Base-by-base conservation (phyloP, 768 basidiomycete species). In the Coprinopsis marcescibilis region DNA sequence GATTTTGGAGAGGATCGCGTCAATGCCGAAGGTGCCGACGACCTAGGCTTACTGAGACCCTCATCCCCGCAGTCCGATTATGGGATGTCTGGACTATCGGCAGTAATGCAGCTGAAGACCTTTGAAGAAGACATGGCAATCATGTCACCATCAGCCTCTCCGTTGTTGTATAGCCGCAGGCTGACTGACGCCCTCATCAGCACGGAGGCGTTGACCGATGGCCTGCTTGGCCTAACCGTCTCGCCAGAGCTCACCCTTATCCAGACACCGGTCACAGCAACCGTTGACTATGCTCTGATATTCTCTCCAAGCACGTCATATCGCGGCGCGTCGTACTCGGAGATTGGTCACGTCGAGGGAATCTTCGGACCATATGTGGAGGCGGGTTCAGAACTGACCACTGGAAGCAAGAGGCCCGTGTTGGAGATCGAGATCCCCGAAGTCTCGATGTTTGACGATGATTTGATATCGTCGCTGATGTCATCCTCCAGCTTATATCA, bases 191-290 rank as follows among this genome's bases (percentile, higher is more conserved):
- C 39, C 15, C 27, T 32, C 11, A 41, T 38, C 35, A 39, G 23
- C 19, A 13, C 15, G 17, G 17, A 43, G 7, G 20, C 27, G 11
- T 15, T 49, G 14, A 46, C 35, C 3, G 26, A 24, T 29, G 45
- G 45, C 6, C 43, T 27, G 8, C 29, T 49, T 8, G 48, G 40
- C 21, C 25, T 49, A 23, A 23, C 40, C 11, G 17, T 36, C 30
- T 43, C 48, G 2, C 48, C 48, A 7, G 48, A 49, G 12, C 17
- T 43, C n/a, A 43, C 32, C 8, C 25, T 36, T 27, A 49, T 49
- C n/a, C 40, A 49, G 20, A 49, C 48, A 17, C 48, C 48, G 12
- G 4, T 33, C 4, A 43, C 32, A 1, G 7, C 40, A 8, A 26
- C 29, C 6, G 25, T 43, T 5, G 17, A 30, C 17, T 27, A 24